Evolutionary conservation across 208 protist genomes (phyloP), one percentile per base, ranked within the genome.

Genomic region (Acanthamoeba healyi): DNA sequence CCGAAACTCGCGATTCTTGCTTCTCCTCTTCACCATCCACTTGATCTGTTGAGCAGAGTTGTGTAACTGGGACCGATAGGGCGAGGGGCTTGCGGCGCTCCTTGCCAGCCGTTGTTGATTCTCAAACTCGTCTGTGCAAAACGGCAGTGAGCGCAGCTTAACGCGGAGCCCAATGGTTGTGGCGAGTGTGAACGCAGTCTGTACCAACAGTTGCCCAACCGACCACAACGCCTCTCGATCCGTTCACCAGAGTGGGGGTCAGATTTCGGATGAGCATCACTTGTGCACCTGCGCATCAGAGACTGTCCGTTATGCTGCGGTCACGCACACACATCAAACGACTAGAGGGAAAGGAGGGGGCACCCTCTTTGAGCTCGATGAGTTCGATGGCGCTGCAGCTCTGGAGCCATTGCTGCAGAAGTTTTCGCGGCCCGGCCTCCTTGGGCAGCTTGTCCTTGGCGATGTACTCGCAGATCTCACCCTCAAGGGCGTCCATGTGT

Each of bases 211-310:
- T n/a, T n/a, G n/a, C 34, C 56, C 38, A 97, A 10, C 63, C 94
- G 54, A 56, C 9, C 2, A 94, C 91, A 14, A 95, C 92, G 61
- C 92, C 94, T 22, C 56, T 6, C 26, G 95, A 96, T 36, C 70
- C 94, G 94, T 97, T 97, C 4, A 97, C 87, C 9, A 97, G 67
- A n/a, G 67, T 91, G 17, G n/a, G 9, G 46, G 89, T 9, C 26
- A 46, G 54, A 74, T 97, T 97, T 38, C 94, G 94, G 17, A 97
- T 44, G 12, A 97, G 42, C 34, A 97, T 96, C 3, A 97, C 96
- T 14, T 97, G 94, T 14, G 96, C 94, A 49, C 95, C 96, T 97
- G 6, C 97, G 63, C 32, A 72, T 81, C 26, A 95, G 29, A n/a
- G n/a, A n/a, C n/a, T n/a, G n/a, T n/a, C n/a, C n/a, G n/a, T n/a